Evolutionary conservation across 2,329 filamentous ascomycete genomes (phyloP).

Genomic region (Botryotinia globosa): DNA sequence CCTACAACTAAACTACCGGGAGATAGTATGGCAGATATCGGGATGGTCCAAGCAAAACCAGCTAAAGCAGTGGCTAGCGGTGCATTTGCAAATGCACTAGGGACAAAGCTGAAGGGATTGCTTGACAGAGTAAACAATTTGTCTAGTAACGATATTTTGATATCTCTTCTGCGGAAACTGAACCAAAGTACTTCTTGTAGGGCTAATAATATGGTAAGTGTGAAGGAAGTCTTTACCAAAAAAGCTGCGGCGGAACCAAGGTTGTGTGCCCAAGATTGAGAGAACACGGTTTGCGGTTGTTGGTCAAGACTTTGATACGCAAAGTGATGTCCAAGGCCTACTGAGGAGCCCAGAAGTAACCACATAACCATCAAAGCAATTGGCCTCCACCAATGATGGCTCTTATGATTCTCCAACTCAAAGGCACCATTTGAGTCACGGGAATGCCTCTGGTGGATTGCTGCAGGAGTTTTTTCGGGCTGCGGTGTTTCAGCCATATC

Average conservation of each 20-base stretch:
- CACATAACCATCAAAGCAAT: background rate
- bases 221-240: constrained; percentile 2
- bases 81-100: constrained; percentile 1
- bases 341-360: background rate
- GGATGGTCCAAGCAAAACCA: background rate
- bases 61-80: background rate
- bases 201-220: background rate
- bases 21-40: constrained; percentile 7
- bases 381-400: background rate
- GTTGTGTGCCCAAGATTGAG: background rate
- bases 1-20: background rate
- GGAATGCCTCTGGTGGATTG: no score
- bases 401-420: background rate
- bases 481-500: background rate
- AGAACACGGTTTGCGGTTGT: background rate
- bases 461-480: background rate
- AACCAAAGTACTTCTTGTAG: constrained; percentile 2
- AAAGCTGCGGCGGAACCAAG: constrained; percentile 1
- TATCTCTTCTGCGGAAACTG: background rate
- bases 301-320: background rate
- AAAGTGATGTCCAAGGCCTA: background rate
- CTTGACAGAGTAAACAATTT: background rate
- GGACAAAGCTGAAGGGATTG: background rate
- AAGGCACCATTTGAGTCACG: background rate
- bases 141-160: constrained; percentile 2